Conservation (phyloP, 2,329 filamentous ascomycete species). For the Pochonia chlamydosporia region DNA sequence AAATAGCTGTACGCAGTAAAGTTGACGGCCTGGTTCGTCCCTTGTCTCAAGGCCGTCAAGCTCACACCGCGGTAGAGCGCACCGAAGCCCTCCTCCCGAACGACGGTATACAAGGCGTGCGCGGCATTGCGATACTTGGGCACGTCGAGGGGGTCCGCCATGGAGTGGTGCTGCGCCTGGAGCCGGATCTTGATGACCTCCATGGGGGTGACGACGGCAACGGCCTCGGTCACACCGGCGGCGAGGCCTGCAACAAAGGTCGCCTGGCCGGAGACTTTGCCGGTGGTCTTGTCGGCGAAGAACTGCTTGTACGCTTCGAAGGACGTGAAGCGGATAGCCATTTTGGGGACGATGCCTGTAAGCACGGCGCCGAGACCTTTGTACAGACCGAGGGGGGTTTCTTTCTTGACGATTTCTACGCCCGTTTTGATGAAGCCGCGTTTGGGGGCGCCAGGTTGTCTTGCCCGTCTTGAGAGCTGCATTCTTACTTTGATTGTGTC, state of each 20-base stretch:
- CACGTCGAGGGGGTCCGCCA: constrained; percentile 92
- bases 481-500: constrained; percentile 99
- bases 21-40: constrained; percentile 96
- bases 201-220: constrained; percentile 96
- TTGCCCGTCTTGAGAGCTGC: constrained; percentile 87
- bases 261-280: constrained; percentile 60
- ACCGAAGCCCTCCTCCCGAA: constrained; percentile 83
- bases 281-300: constrained; percentile 63
- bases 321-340: constrained; percentile 97
- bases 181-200: constrained; percentile 98
- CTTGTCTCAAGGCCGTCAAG: constrained; percentile 87
- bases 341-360: constrained; percentile 96
- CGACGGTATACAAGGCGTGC: constrained; percentile 74
- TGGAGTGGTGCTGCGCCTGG: constrained; percentile 95
- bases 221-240: constrained; percentile 93
- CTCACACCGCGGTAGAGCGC: constrained; percentile 91
- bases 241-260: constrained; percentile 76
- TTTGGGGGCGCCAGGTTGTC: constrained; percentile 74
- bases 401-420: constrained; percentile 76
- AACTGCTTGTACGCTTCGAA: constrained; percentile 93
- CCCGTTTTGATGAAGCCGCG: constrained; percentile 87
- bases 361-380: constrained; percentile 96
- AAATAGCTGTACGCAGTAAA: constrained; percentile 97
- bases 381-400: constrained; percentile 90
- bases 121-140: constrained; percentile 97